These are phyloP conservation scores for Penicillium dipodomyicola DNA, from an alignment of 495 filamentous ascomycete genomes.

Conservation along the genomic window DNA sequence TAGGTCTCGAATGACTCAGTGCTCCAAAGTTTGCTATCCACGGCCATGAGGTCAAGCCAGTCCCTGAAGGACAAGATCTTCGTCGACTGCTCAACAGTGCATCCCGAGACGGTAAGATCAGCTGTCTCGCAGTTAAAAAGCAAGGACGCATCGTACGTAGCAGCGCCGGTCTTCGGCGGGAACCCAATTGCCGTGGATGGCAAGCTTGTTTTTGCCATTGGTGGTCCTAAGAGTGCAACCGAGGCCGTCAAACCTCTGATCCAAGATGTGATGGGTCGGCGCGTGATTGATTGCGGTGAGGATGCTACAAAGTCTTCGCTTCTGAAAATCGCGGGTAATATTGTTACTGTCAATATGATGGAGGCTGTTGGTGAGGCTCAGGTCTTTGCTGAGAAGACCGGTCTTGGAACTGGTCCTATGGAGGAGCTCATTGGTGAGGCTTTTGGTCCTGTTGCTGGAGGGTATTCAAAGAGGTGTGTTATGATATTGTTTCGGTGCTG, in stretches of 20 bases:
- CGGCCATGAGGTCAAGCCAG: slow-evolving; percentile 30
- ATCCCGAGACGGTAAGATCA: slow-evolving; percentile 38
- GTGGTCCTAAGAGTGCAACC: slow-evolving; percentile 36
- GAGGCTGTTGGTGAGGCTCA: slow-evolving; percentile 54
- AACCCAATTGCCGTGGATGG: slow-evolving; percentile 45
- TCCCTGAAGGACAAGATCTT: slow-evolving; percentile 48
- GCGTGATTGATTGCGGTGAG: slow-evolving; percentile 48
- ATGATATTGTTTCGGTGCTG: not conserved
- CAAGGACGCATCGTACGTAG: slow-evolving; percentile 38
- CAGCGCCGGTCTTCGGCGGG: slow-evolving; percentile 47
- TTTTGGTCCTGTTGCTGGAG: slow-evolving; percentile 50
- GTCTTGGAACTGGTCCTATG: slow-evolving; percentile 49
- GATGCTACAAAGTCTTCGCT: slow-evolving; percentile 46
- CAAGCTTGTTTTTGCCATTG: slow-evolving; percentile 49
- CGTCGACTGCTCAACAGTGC: slow-evolving; percentile 50
- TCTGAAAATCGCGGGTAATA: slow-evolving; percentile 50
- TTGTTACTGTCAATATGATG: slow-evolving; percentile 49
- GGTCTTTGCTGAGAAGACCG: slow-evolving; percentile 54
- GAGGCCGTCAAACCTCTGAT: slow-evolving; percentile 44
- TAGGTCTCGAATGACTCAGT: slow-evolving; percentile 46
- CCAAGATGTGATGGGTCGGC: slow-evolving; percentile 45
- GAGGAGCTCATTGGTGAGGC: slow-evolving; percentile 51
- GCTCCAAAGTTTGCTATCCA: slow-evolving; percentile 36
- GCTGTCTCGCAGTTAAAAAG: slow-evolving; percentile 37
- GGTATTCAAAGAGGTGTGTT: slow-evolving; percentile 47